Evolutionary conservation across 352 stramenopile genomes (phyloP).

Genomic region (Pythium coloratum): DNA sequence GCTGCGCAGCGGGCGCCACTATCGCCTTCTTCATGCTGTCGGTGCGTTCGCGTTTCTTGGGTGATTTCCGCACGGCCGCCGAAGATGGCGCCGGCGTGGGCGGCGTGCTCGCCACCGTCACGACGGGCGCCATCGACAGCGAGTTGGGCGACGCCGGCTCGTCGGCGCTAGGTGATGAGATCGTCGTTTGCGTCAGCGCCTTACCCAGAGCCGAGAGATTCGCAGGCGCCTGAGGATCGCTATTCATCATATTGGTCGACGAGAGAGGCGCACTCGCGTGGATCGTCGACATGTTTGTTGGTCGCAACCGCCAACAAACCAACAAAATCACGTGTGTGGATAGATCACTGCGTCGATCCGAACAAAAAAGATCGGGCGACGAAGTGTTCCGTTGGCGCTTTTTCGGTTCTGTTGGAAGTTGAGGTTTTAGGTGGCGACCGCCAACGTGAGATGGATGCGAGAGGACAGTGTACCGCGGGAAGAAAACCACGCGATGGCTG

Average conservation of each 20-base stretch:
- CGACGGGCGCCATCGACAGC: constrained; percentile 26
- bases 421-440: constrained; percentile 10
- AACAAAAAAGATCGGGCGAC: constrained; percentile 13
- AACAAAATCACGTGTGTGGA: neutral
- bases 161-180: constrained; percentile 40
- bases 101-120: constrained; percentile 12
- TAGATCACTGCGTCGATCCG: neutral
- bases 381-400: constrained; percentile 9
- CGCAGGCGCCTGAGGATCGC: constrained; percentile 11
- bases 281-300: constrained; percentile 19
- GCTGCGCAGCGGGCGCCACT: constrained; percentile 59
- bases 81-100: constrained; percentile 9
- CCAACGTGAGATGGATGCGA: neutral
- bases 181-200: constrained; percentile 71
- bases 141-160: constrained; percentile 21
- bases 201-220: constrained; percentile 79
- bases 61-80: constrained; percentile 45
- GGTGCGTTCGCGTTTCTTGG: constrained; percentile 85
- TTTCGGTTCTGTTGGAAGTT: constrained; percentile 17
- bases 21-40: constrained; percentile 83
- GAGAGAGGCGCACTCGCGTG: constrained; percentile 17
- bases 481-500: neutral
- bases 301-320: constrained; percentile 3
- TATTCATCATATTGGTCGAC: constrained; percentile 10
- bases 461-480: neutral